These are phyloP conservation scores for Claviceps cyperi DNA, from an alignment of 2,329 filamentous ascomycete genomes.

Conservation along the genomic window DNA sequence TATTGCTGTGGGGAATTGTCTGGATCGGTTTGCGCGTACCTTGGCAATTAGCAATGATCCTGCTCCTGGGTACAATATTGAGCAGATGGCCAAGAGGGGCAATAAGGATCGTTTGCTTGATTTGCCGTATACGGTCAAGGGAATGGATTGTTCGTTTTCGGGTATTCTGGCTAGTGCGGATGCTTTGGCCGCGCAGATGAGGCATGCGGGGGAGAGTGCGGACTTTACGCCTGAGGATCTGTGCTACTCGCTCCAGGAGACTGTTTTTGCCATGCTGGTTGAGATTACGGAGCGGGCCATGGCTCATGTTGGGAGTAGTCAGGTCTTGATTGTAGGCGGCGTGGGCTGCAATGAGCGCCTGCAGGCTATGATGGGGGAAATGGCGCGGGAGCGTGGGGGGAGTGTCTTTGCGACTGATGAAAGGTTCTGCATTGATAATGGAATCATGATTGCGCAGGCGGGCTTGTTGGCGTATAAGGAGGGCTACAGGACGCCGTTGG, in stretches of 20 bases:
- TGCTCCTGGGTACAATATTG: conserved; percentile 94
- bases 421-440: conserved; percentile 96
- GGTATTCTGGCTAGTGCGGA: conserved; percentile 81
- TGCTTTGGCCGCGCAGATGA: conserved; percentile 57
- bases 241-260: conserved; percentile 92
- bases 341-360: conserved; percentile 90
- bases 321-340: conserved; percentile 90
- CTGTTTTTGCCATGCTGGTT: conserved; percentile 90
- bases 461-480: conserved; percentile 74
- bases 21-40: conserved; percentile 88
- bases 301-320: conserved; percentile 83
- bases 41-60: conserved; percentile 89
- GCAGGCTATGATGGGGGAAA: conserved; percentile 96
- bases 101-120: conserved; percentile 53
- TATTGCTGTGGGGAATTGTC: conserved; percentile 93
- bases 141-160: conserved; percentile 95
- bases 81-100: conserved; percentile 71
- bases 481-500: conserved; percentile 61
- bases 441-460: conserved; percentile 98
- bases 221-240: conserved; percentile 68
- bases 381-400: conserved; percentile 79
- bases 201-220: conserved; percentile 27
- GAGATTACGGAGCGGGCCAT: conserved; percentile 98
- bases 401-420: conserved; percentile 93
- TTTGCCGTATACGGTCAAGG: conserved; percentile 90